Conservation (phyloP, 495 filamentous ascomycete genomes). For the Staphylotrichum longicolle region DNA sequence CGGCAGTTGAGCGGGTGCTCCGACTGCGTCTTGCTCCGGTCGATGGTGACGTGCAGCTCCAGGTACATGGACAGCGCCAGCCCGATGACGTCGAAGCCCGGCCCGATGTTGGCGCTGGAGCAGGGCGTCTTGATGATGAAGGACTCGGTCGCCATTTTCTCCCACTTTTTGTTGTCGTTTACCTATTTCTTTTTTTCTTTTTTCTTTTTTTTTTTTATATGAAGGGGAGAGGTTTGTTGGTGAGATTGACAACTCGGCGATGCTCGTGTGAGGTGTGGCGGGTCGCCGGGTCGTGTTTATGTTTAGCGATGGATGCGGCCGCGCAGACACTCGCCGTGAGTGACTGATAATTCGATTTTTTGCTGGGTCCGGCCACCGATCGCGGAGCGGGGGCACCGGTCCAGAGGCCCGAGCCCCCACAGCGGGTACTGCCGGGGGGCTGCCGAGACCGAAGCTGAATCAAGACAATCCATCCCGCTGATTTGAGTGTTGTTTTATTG, state of each 20-base stretch:
- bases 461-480: not conserved
- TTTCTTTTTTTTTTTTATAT: not conserved
- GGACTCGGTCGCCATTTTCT: conserved; percentile 36
- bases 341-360: conserved; percentile 15
- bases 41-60: conserved; percentile 73
- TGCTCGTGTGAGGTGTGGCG: no score
- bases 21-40: conserved; percentile 51
- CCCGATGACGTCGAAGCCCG: conserved; percentile 96
- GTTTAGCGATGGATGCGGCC: not conserved
- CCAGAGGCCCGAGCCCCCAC: conserved; percentile 17
- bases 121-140: conserved; percentile 71
- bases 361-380: conserved; percentile 18
- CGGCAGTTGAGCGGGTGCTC: conserved; percentile 73
- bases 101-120: conserved; percentile 93
- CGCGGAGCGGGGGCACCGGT: conserved; percentile 19
- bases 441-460: conserved; percentile 4
- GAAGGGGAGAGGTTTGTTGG: no score
- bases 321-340: no score
- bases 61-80: conserved; percentile 88
- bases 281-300: not conserved
- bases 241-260: no score
- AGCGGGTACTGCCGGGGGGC: conserved; percentile 8
- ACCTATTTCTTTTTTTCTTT: not conserved
- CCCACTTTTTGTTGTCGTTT: not conserved
- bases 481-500: no score